These are phyloP conservation scores for Periconia sp. DNA, from an alignment of 2,329 filamentous ascomycete species.

Conservation along the genomic window DNA sequence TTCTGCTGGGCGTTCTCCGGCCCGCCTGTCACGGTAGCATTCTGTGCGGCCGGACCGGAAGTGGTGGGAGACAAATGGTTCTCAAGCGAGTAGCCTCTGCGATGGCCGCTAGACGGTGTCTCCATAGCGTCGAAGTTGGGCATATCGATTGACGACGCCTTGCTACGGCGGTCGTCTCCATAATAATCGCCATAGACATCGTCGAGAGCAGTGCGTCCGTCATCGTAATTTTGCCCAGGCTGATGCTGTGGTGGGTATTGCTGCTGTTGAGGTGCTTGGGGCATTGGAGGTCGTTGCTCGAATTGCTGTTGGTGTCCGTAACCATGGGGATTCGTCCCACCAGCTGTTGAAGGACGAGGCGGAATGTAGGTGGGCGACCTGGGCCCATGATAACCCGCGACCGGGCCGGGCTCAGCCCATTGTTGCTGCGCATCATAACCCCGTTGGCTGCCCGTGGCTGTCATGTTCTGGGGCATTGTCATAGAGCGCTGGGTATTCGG, in stretches of 20 bases:
- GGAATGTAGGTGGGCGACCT: conserved; percentile 42
- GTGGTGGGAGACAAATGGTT: conserved; percentile 34
- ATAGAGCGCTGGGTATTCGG: conserved; percentile 40
- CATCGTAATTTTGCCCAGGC: conserved; percentile 29
- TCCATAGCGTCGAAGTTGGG: conserved; percentile 67
- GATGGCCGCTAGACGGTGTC: conserved; percentile 35
- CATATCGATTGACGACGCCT: conserved; percentile 63
- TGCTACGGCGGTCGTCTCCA: conserved; percentile 46
- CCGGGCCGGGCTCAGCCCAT: conserved; percentile 43
- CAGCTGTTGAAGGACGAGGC: conserved; percentile 45
- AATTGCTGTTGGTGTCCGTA: conserved; percentile 21
- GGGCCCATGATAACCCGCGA: conserved; percentile 44
- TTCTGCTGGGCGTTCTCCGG: conserved; percentile 14
- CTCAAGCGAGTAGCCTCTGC: conserved; percentile 46
- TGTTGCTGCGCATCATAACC: conserved; percentile 31
- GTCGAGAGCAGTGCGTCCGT: conserved; percentile 56
- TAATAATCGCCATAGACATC: conserved; percentile 59
- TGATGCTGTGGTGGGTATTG: conserved; percentile 27
- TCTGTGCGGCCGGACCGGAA: conserved; percentile 14
- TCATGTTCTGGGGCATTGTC: conserved; percentile 45
- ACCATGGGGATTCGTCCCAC: conserved; percentile 32
- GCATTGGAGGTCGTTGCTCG: conserved; percentile 39
- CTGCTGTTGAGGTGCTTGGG: conserved; percentile 25
- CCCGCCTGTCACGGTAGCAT: conserved; percentile 15
- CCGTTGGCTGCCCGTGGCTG: conserved; percentile 16